Evolutionary conservation across 768 basidiomycete species (phyloP).

Genomic region (Pleurotus citrinopileatus): DNA sequence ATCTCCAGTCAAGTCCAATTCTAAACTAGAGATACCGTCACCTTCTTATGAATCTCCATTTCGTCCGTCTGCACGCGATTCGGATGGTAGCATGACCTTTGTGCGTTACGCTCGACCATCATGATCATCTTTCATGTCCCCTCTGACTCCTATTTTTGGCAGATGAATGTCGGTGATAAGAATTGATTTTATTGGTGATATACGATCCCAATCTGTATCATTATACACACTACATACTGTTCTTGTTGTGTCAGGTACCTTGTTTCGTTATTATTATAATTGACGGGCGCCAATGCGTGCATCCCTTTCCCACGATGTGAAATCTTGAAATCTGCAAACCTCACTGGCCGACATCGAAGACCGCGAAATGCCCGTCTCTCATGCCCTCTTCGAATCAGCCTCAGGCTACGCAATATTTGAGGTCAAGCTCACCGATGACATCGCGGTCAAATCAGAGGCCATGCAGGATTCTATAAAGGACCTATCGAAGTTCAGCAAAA

Average conservation of each 20-base stretch:
- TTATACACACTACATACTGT: no score
- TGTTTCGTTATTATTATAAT: no score
- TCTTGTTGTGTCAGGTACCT: no score
- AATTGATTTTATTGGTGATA: no score
- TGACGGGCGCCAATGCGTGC: background rate
- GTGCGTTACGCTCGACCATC: no score
- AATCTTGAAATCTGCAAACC: slow-evolving; percentile 21
- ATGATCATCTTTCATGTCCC: no score
- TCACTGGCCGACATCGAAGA: slow-evolving; percentile 31
- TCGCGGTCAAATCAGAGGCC: slow-evolving; percentile 73
- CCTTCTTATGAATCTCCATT: background rate
- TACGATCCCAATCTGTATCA: no score
- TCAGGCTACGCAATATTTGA: slow-evolving; percentile 95
- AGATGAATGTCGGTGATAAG: no score
- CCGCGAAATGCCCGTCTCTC: slow-evolving; percentile 59
- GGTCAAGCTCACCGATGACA: slow-evolving; percentile 81
- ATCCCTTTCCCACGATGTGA: slow-evolving; percentile 14
- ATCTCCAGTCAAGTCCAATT: background rate
- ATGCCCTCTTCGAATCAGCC: slow-evolving; percentile 90
- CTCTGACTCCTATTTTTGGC: no score
- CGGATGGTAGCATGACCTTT: no score
- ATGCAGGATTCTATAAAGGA: slow-evolving; percentile 88
- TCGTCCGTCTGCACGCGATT: background rate
- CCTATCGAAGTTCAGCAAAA: slow-evolving; percentile 85
- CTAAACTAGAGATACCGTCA: background rate